A percentile compares a stretch with the other conserved stretches of the same genome.
These are phyloP conservation scores for Geum urbanum DNA, from an alignment of 306 rosid species.

Conservation along the genomic window DNA sequence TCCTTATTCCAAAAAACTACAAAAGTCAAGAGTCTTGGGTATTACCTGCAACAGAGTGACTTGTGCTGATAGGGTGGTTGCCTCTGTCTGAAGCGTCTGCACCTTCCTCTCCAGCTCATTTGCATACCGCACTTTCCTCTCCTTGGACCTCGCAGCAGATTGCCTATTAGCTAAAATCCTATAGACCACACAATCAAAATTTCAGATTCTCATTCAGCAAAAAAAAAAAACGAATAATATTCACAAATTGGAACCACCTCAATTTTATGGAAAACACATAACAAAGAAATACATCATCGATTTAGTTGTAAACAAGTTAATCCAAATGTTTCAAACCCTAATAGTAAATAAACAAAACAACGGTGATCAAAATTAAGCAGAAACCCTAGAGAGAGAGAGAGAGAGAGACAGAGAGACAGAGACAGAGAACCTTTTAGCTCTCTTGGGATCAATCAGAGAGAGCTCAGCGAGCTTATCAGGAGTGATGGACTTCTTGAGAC, in stretches of 20 bases:
- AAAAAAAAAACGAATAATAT: background rate
- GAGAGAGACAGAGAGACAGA: background rate
- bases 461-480: constrained; percentile 95
- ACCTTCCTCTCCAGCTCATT: constrained; percentile 92
- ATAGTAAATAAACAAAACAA: background rate
- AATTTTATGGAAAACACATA: background rate
- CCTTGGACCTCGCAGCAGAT: constrained; percentile 97
- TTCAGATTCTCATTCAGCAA: constrained; percentile 14
- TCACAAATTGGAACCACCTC: background rate
- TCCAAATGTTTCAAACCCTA: background rate
- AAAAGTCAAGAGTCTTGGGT: constrained; percentile 16
- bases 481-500: constrained; percentile 66
- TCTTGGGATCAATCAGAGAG: constrained; percentile 81
- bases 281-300: too few relatives aligned
- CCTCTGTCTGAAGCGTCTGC: constrained; percentile 93
- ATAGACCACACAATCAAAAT: constrained; percentile 10
- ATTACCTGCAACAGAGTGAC: constrained; percentile 83
- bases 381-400: background rate
- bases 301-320: background rate
- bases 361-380: background rate
- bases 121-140: constrained; percentile 85
- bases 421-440: constrained; percentile 70
- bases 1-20: constrained; percentile 2
- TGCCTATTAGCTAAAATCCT: constrained; percentile 95
- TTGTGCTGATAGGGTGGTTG: constrained; percentile 92